Base-by-base conservation (phyloP, 2,329 filamentous ascomycete genomes). In the Pestalotiopsis sp. region DNA sequence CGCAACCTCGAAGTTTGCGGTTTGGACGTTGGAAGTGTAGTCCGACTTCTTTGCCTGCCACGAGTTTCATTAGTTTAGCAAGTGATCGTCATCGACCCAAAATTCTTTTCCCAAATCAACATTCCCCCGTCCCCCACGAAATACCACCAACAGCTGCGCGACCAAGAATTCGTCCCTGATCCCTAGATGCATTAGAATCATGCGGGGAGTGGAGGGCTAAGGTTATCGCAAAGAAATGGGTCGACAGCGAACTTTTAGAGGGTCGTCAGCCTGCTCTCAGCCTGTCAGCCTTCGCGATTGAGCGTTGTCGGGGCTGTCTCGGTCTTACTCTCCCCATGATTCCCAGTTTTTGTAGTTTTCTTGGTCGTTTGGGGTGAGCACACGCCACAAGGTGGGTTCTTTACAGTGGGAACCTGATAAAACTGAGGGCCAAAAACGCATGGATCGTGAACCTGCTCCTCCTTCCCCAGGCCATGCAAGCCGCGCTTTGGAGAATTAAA, bases 251-350 rank as follows among this genome's bases (percentile, higher is more conserved):
- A 14, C 14, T 64, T 49, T 49, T 64, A 13, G 61, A 64, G 61
- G 61, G 61, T 64, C 61, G 25, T 64, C 61, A 57, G 49, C 27
- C 45, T 56, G 41, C 31, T 65, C 63, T 65, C 63, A 65, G 63
- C 63, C 63, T 65, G 63, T 57, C 63, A 65, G 63, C 63, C 63
- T 57, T 57, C 63, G 25, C 41, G 49, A 23, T 56, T 65, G 63
- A 20, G 41, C 39, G 49, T 56, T 25, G 45, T 67, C 65, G 65
- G 65, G 31, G 31, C 65, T 67, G 65, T 52, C 56, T 67, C 65
- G 65, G 65, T 61, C 56, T 61, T 67, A 59, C 56, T 67, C 52
- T 7, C 36, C 52, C 27, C n/a, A 20, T 39, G 36, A 23, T 27
- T 39, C 65, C 65, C 27, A 31, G 27, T 31, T 31, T 31, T 31